Evolutionary conservation across 2,329 filamentous ascomycete genomes (phyloP), one percentile per base, ranked within the genome.

Genomic region (Ciborinia camelliae): DNA sequence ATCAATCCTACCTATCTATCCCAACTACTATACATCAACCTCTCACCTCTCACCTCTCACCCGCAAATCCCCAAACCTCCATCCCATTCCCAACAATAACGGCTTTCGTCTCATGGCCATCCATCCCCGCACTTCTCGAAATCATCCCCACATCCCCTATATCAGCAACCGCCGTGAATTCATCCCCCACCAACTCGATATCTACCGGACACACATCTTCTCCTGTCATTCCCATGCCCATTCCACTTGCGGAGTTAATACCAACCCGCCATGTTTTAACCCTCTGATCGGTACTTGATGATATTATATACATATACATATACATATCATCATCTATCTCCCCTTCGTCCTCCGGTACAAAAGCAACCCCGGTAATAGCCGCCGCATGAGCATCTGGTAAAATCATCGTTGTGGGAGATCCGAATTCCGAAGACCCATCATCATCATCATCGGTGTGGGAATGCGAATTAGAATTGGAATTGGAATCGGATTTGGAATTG

Each of bases 351-450:
- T 7, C 68, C 10, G 69, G 69, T 15, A 80, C 62, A 23, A 84
- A 55, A 47, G 14, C 66, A 48, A 82, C 43, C 1, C 84, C 85
- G 23, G 89, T 92, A 52, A 93, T 80, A 2, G 90, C 89, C 1
- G 90, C 89, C 0, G 88, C 86, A 72, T 95, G 91, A 0, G 90
- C 88, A 2, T 81, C 80, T 30, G 79, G 79, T 2, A 89, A 75
- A 14, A 83, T 67, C 32, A 67, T 62, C 3, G 23, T 60, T 9
- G 5, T 51, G 9, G 59, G 30, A 45, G 45, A 54, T 26, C 48
- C n/a, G 28, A n/a, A 23, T 59, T 32, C 45, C 9, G 26, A n/a
- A 26, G 10, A 5, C 2, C 18, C 18, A 3, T n/a, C 26, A 10
- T 26, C 10, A 15, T 20, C 45, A 14, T 26, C 23, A 35, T 35